Percentiles rank a stretch among this genome's conserved stretches.
These are phyloP conservation scores for Cercospora brassicicola DNA, from an alignment of 2,329 filamentous ascomycete species.

Conservation along the genomic window DNA sequence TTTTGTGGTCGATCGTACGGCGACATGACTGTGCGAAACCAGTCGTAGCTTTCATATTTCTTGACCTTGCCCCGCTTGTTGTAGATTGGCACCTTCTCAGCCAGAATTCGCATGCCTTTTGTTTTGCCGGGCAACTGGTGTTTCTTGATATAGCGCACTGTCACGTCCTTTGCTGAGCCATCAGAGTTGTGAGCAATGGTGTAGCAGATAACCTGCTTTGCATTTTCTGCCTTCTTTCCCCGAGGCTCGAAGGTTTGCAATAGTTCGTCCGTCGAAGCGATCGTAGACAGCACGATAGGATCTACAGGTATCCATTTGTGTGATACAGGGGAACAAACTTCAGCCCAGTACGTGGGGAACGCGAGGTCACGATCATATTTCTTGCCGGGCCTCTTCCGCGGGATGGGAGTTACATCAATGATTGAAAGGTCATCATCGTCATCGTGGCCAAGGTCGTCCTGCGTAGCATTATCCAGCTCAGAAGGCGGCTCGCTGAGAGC, in stretches of 20 bases:
- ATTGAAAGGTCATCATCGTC: conserved; percentile 62
- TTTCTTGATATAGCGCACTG: conserved; percentile 81
- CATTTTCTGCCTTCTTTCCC: conserved; percentile 77
- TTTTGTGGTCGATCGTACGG: conserved; percentile 62
- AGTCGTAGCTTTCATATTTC: conserved; percentile 76
- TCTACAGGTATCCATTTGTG: conserved; percentile 79
- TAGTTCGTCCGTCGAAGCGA: conserved; percentile 71
- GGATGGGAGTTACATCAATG: conserved; percentile 55
- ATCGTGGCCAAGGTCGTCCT: conserved; percentile 37
- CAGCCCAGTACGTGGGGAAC: conserved; percentile 90
- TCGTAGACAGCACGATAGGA: conserved; percentile 65
- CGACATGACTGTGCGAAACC: conserved; percentile 80
- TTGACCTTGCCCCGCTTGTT: conserved; percentile 75
- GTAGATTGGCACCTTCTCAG: conserved; percentile 79
- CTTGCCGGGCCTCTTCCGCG: conserved; percentile 46
- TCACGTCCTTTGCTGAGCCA: conserved; percentile 91
- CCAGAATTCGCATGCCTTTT: conserved; percentile 75
- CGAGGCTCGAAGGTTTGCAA: conserved; percentile 77
- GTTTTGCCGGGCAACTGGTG: conserved; percentile 83
- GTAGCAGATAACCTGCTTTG: conserved; percentile 88
- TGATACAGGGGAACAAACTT: conserved; percentile 79
- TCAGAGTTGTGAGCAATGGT: conserved; percentile 79
- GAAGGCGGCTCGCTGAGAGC: conserved; percentile 46
- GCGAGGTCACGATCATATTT: conserved; percentile 74
- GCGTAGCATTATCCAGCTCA: conserved; percentile 36